Percentiles rank a stretch among this genome's conserved stretches.
Conservation (phyloP, 2,329 filamentous ascomycete species). For the Aaosphaeria pasadenensis region DNA sequence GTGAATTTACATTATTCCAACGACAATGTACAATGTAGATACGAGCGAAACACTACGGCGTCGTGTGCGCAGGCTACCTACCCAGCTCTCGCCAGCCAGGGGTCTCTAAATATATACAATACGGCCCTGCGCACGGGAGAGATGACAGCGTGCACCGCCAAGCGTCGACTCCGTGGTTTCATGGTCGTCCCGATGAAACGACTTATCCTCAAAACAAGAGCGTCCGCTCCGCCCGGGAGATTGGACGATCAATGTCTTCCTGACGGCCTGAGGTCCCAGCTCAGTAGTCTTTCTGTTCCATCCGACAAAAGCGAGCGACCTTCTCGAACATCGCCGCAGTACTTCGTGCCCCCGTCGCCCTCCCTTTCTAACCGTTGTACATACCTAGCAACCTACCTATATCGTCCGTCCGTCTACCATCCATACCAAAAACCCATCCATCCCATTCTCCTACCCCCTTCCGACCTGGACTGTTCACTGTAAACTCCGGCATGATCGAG, state of each 20-base stretch:
- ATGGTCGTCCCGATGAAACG: constrained; percentile 31
- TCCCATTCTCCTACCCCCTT: constrained; percentile 14
- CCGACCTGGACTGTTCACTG: constrained; percentile 27
- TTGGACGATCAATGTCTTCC: constrained; percentile 40
- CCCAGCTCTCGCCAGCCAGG: constrained; percentile 4
- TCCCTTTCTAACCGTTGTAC: constrained; percentile 21
- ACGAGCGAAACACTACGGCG: too few species aligned
- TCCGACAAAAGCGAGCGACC: constrained; percentile 30
- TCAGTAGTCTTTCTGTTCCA: constrained; percentile 22
- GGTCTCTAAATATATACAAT: constrained; percentile 29
- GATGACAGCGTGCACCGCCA: constrained; percentile 35
- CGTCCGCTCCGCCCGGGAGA: constrained; percentile 38
- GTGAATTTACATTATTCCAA: too few species aligned
- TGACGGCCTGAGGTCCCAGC: constrained; percentile 35
- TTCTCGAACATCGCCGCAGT: constrained; percentile 30
- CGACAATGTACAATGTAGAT: too few species aligned
- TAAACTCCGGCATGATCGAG: constrained; percentile 36
- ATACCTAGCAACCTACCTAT: constrained; percentile 1
- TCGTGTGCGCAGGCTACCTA: too few species aligned
- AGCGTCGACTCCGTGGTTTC: constrained; percentile 32
- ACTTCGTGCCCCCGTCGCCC: constrained; percentile 19
- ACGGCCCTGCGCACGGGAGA: constrained; percentile 18
- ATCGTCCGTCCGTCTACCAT: constrained; percentile 2
- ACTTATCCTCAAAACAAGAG: constrained; percentile 38
- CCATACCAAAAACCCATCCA: neutral